These are phyloP conservation scores for Microbotryum intermedium DNA, from an alignment of 1,284 basidiomycete genomes.

Conservation along the genomic window DNA sequence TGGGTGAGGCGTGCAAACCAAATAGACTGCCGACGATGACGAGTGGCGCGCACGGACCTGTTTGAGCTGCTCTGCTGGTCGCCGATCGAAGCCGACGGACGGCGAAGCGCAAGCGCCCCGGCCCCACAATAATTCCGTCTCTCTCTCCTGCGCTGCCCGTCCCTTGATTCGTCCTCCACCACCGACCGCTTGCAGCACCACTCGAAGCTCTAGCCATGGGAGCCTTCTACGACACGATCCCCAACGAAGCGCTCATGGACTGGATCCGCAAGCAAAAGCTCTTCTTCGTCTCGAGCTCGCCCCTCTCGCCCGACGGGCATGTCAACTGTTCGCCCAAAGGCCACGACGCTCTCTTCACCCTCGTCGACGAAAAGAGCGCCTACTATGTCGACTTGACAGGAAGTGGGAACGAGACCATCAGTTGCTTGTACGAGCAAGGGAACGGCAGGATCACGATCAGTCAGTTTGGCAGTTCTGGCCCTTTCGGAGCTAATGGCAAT, in stretches of 20 bases:
- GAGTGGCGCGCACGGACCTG: too few relatives aligned
- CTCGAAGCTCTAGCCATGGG: conserved; percentile 27
- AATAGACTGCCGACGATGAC: too few relatives aligned
- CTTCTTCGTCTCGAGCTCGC: conserved; percentile 25
- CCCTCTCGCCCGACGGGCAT: conserved; percentile 14
- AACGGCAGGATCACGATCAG: conserved; percentile 22
- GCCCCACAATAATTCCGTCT: too few relatives aligned
- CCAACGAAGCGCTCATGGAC: conserved; percentile 7
- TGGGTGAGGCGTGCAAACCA: too few relatives aligned
- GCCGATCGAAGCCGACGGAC: too few relatives aligned
- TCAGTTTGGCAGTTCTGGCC: neutral
- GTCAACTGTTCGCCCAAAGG: conserved; percentile 25
- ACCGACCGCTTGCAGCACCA: too few relatives aligned
- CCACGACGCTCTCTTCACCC: conserved; percentile 14
- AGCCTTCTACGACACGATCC: conserved; percentile 27
- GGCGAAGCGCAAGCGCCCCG: too few relatives aligned
- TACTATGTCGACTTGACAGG: conserved; percentile 26
- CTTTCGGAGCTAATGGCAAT: neutral
- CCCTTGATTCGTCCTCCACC: too few relatives aligned
- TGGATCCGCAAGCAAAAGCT: conserved; percentile 20
- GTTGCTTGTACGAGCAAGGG: conserved; percentile 21
- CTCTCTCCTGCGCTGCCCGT: too few relatives aligned
- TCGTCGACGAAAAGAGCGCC: conserved; percentile 11
- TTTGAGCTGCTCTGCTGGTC: too few relatives aligned
- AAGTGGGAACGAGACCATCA: conserved; percentile 27